A percentile compares a stretch with the other conserved stretches of the same genome.
Conservation (phyloP, 805 yeast genomes). For the Nakazawaea ambrosiae region DNA sequence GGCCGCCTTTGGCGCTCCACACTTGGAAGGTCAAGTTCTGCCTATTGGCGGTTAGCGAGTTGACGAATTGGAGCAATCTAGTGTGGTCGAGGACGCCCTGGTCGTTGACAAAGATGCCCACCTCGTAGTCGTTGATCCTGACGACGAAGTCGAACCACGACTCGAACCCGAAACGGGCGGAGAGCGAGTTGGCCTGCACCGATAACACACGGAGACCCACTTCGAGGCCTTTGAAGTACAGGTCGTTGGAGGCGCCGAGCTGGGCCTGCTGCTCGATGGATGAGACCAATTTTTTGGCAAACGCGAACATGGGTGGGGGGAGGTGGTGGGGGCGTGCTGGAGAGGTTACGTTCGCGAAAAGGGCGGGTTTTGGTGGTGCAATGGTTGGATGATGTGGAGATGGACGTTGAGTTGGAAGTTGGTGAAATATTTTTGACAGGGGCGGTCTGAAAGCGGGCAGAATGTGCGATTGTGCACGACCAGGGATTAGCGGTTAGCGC, state of each 20-base stretch:
- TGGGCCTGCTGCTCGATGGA: constrained; percentile 36
- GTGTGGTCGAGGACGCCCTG: constrained; percentile 9
- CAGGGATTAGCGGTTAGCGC: too few relatives aligned
- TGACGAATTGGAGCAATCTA: constrained; percentile 10
- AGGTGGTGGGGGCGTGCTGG: too few relatives aligned
- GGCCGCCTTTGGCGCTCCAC: constrained; percentile 88
- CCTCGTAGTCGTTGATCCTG: constrained; percentile 68
- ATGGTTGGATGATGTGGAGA: too few relatives aligned
- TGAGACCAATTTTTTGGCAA: constrained; percentile 57
- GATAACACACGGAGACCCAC: constrained; percentile 55
- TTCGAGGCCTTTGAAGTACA: constrained; percentile 26
- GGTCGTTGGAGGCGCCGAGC: constrained; percentile 18
- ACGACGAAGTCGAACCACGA: constrained; percentile 84
- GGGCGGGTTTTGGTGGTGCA: too few relatives aligned
- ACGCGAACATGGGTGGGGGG: constrained; percentile 58
- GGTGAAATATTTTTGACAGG: too few relatives aligned
- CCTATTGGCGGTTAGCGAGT: constrained; percentile 10
- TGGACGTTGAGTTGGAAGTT: too few relatives aligned
- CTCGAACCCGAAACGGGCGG: constrained; percentile 53
- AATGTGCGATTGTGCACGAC: too few relatives aligned
- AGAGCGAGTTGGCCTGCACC: constrained; percentile 39
- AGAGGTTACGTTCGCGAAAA: too few relatives aligned
- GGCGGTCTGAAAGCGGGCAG: too few relatives aligned
- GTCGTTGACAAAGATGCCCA: constrained; percentile 21
- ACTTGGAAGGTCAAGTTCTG: constrained; percentile 45